These are phyloP conservation scores for Fusarium sp. DNA, from an alignment of 2,329 filamentous ascomycete species.

Conservation along the genomic window DNA sequence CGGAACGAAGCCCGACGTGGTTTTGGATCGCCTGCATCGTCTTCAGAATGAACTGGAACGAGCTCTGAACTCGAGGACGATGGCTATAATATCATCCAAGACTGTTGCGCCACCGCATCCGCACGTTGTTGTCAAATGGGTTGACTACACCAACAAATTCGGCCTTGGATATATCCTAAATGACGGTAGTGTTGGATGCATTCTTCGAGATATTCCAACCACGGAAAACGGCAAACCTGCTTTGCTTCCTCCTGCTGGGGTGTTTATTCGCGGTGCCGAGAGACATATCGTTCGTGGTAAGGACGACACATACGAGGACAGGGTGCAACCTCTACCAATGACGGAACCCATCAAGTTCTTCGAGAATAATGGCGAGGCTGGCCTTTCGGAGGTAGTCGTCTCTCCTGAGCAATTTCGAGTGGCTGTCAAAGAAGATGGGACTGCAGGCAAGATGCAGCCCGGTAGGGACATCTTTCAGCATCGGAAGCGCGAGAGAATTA, in stretches of 20 bases:
- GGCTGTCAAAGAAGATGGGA: constrained; percentile 66
- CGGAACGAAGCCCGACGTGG: constrained; percentile 67
- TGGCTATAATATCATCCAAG: constrained; percentile 69
- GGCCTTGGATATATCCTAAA: constrained; percentile 86
- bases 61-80: constrained; percentile 71
- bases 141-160: constrained; percentile 89
- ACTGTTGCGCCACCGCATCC: constrained; percentile 67
- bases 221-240: constrained; percentile 62
- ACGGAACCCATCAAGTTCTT: constrained; percentile 75
- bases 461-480: constrained; percentile 75
- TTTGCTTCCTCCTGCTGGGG: constrained; percentile 74
- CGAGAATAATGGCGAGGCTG: constrained; percentile 74
- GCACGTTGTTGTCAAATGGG: constrained; percentile 81
- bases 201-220: constrained; percentile 67
- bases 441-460: constrained; percentile 69
- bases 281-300: constrained; percentile 73
- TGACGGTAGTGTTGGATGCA: constrained; percentile 82
- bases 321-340: constrained; percentile 73
- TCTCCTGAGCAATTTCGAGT: constrained; percentile 72
- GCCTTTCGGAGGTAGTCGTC: constrained; percentile 72
- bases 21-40: constrained; percentile 66
- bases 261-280: constrained; percentile 78
- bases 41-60: constrained; percentile 72
- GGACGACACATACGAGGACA: constrained; percentile 66
- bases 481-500: constrained; percentile 73